Percentiles rank a stretch among this genome's conserved stretches.
phyloP scores from a whole-genome alignment of 208 protist species.

The Leishmania gerbilli region DNA sequence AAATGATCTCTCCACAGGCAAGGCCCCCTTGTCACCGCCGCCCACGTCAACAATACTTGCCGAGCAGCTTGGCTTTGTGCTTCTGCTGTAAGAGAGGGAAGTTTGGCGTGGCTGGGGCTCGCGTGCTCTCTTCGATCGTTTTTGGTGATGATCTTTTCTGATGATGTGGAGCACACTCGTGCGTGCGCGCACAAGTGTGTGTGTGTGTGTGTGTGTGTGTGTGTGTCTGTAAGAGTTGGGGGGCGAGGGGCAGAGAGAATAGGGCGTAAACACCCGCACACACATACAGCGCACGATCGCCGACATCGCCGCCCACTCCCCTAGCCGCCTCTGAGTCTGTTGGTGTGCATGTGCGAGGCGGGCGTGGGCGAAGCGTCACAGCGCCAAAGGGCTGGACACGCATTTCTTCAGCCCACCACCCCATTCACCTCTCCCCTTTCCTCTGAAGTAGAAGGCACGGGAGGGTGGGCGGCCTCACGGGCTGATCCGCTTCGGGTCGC shows the following conservation, averaged over 20 bases:
- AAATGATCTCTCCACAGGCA: neutral
- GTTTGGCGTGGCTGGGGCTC: neutral
- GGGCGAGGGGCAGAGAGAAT: neutral
- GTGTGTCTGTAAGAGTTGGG: neutral
- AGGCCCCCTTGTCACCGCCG: neutral
- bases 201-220: neutral
- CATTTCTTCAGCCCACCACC: neutral
- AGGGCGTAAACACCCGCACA: neutral
- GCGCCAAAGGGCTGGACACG: neutral
- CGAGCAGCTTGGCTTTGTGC: neutral
- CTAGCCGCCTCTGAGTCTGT: neutral
- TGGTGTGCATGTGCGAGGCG: neutral
- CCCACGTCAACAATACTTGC: neutral
- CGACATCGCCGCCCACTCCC: neutral
- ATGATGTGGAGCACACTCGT: neutral
- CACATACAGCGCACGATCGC: neutral
- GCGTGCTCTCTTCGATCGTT: neutral
- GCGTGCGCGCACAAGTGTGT: neutral
- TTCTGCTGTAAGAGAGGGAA: neutral
- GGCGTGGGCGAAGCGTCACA: neutral
- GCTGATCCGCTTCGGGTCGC: conserved; percentile 96
- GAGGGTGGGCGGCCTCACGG: neutral
- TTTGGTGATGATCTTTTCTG: neutral
- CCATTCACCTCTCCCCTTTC: neutral
- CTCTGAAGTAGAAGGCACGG: neutral